These are phyloP conservation scores for Saccharomyces jurei DNA, from an alignment of 805 yeast species.

Conservation along the genomic window DNA sequence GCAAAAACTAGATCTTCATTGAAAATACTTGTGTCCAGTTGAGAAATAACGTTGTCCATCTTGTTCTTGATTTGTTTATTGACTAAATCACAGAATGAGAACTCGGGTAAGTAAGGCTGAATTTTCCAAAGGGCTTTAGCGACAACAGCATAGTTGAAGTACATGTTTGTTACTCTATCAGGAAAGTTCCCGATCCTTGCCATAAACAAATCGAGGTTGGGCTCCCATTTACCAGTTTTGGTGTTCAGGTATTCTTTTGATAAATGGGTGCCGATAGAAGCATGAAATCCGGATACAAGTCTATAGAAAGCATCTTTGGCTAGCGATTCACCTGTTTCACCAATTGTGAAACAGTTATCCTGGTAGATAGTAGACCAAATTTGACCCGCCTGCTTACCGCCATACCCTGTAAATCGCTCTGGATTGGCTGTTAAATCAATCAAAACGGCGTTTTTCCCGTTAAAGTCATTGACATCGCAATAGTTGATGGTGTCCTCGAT, in stretches of 20 bases:
- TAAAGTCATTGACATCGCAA: conserved; percentile 55
- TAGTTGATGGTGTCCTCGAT: conserved; percentile 46
- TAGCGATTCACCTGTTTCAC: conserved; percentile 50
- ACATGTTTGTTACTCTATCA: conserved; percentile 81
- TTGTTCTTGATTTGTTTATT: conserved; percentile 39
- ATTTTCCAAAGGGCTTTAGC: conserved; percentile 72
- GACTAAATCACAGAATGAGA: conserved; percentile 41
- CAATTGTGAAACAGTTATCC: conserved; percentile 68
- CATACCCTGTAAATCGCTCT: conserved; percentile 93
- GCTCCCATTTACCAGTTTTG: conserved; percentile 72
- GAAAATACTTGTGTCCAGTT: conserved; percentile 34
- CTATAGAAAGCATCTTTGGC: conserved; percentile 87
- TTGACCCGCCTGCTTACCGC: conserved; percentile 83
- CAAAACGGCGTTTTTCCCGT: conserved; percentile 63
- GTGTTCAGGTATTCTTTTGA: conserved; percentile 72
- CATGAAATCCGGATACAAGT: conserved; percentile 86
- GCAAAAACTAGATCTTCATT: conserved; percentile 45
- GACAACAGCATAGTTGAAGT: conserved; percentile 85
- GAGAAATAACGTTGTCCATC: conserved; percentile 35
- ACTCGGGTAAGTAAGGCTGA: conserved; percentile 42
- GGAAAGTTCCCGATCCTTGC: conserved; percentile 83
- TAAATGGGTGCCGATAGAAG: conserved; percentile 88
- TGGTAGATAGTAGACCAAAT: conserved; percentile 90
- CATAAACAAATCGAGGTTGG: conserved; percentile 76
- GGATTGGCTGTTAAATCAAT: conserved; percentile 85